phyloP scores from a whole-genome alignment of 495 filamentous ascomycete species.

The Podospora didyma region DNA sequence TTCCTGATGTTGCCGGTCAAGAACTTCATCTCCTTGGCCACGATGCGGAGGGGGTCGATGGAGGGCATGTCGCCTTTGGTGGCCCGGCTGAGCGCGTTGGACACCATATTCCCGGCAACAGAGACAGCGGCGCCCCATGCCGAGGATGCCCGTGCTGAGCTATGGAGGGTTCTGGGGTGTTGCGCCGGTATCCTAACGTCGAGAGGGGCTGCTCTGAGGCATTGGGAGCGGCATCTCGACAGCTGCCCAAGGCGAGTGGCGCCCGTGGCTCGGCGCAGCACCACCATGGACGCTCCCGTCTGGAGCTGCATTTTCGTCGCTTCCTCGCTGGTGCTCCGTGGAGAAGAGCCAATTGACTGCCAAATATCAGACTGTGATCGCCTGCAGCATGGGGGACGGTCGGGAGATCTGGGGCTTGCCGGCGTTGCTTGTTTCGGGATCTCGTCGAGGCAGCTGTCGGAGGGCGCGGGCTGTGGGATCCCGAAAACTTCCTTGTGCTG shows the following conservation, averaged over 20 bases:
- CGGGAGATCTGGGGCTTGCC: background rate
- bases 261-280: conserved; percentile 24
- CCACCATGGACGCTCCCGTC: conserved; percentile 31
- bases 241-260: conserved; percentile 8
- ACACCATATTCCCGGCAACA: conserved; percentile 72
- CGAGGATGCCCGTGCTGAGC: conserved; percentile 35
- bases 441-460: background rate
- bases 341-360: conserved; percentile 25
- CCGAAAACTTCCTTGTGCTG: conserved; percentile 31
- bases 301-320: conserved; percentile 46
- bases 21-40: conserved; percentile 94
- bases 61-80: conserved; percentile 50
- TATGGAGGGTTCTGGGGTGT: conserved; percentile 32
- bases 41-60: conserved; percentile 72
- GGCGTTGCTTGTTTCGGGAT: conserved; percentile 1
- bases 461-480: conserved; percentile 7
- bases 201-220: conserved; percentile 28
- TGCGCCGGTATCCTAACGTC: conserved; percentile 32
- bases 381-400: conserved; percentile 17
- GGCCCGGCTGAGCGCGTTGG: conserved; percentile 59
- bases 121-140: conserved; percentile 61
- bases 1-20: conserved; percentile 84
- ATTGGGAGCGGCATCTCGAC: conserved; percentile 27
- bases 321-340: conserved; percentile 15
- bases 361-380: conserved; percentile 10